phyloP scores from a whole-genome alignment of 2,329 filamentous ascomycete genomes.

The Cercospora sp. region DNA sequence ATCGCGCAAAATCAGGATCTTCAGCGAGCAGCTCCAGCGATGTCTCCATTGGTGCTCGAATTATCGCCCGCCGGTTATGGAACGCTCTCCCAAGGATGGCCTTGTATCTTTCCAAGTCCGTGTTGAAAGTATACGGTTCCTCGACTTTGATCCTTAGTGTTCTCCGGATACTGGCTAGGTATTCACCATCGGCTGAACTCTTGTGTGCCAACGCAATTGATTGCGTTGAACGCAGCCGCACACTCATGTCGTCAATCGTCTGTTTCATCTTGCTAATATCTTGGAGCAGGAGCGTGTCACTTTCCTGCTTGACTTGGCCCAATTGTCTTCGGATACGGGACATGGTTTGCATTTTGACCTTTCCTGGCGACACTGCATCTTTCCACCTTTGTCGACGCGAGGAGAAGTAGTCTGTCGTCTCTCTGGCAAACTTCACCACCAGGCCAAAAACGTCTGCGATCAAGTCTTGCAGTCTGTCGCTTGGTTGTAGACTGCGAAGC shows the following conservation, averaged over 20 bases:
- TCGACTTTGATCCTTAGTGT: background rate
- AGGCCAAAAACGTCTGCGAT: slow-evolving; percentile 6
- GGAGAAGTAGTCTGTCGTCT: slow-evolving; percentile 14
- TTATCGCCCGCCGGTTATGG: background rate
- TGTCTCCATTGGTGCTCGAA: background rate
- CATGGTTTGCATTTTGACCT: slow-evolving; percentile 9
- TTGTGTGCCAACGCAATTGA: background rate
- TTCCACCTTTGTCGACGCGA: slow-evolving; percentile 4
- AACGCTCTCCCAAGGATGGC: background rate
- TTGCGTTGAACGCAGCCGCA: background rate
- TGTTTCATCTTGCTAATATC: slow-evolving; percentile 2
- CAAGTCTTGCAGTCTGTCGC: background rate
- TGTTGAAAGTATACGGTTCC: background rate
- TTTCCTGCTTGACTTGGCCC: slow-evolving; percentile 6
- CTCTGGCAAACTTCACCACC: slow-evolving; percentile 11
- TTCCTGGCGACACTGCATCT: background rate
- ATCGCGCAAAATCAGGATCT: background rate
- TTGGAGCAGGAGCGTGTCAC: slow-evolving; percentile 9
- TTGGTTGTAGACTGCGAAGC: slow-evolving; percentile 2
- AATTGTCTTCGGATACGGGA: slow-evolving; percentile 5
- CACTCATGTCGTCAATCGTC: background rate
- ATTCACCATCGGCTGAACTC: background rate
- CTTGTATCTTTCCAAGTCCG: background rate
- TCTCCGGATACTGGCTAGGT: background rate
- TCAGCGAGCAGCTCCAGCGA: background rate